Evolutionary conservation across 2,329 filamentous ascomycete genomes (phyloP).

Genomic region (Sarocladiaceae sp.): DNA sequence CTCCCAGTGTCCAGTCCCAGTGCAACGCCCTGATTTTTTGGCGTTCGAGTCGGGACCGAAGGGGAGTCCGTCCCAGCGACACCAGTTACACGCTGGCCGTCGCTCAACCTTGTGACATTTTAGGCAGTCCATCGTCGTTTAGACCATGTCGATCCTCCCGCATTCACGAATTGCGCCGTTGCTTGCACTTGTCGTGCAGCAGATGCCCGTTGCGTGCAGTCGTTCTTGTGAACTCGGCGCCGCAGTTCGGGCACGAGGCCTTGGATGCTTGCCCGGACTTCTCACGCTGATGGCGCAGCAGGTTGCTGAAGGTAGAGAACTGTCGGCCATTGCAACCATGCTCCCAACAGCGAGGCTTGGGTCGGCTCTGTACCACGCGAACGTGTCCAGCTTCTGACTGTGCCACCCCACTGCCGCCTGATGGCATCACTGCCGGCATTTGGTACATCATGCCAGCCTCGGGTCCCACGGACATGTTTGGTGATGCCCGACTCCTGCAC

Average conservation of each 20-base stretch:
- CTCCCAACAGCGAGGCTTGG: slow-evolving; percentile 96
- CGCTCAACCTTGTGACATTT: background rate
- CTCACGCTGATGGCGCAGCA: slow-evolving; percentile 86
- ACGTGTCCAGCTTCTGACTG: slow-evolving; percentile 43
- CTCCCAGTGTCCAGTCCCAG: background rate
- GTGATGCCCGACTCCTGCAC: slow-evolving; percentile 30
- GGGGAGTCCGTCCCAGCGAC: background rate
- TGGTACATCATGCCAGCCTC: slow-evolving; percentile 39
- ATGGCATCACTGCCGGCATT: slow-evolving; percentile 30
- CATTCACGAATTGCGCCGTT: slow-evolving; percentile 26
- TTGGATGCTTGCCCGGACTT: slow-evolving; percentile 89
- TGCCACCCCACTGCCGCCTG: slow-evolving; percentile 21
- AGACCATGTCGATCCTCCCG: no score
- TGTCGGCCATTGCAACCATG: slow-evolving; percentile 94
- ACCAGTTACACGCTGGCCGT: no score
- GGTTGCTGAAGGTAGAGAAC: slow-evolving; percentile 94
- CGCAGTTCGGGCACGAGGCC: slow-evolving; percentile 83
- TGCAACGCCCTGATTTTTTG: no score
- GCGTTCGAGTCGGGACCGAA: slow-evolving; percentile 2
- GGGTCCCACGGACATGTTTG: slow-evolving; percentile 28
- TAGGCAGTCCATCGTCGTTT: background rate
- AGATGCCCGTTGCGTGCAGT: slow-evolving; percentile 81
- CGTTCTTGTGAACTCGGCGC: slow-evolving; percentile 87
- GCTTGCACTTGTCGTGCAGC: slow-evolving; percentile 88
- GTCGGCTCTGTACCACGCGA: slow-evolving; percentile 66